Base-by-base conservation (phyloP, 202 grass and related monocot genomes). In the Eragrostis tef region DNA sequence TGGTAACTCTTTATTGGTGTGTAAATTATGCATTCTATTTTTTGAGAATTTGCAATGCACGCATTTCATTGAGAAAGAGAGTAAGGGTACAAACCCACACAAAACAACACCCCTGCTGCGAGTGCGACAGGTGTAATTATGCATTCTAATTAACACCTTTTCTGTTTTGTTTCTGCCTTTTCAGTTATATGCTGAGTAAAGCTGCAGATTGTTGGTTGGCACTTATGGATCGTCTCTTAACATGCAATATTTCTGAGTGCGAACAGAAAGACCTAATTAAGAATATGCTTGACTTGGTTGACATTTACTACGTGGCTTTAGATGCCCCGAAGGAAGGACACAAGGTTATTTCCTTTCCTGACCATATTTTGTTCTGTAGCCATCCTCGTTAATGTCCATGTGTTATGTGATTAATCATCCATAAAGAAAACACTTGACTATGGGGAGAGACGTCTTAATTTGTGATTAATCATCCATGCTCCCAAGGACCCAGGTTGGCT, bases 271-370 rank as follows among this genome's bases (percentile, higher is more conserved):
- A 3, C 5, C 10, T 93, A 63, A 64, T 59, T 45, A 3, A 9
- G 34, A 86, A 89, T 67, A 93, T 97, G 29, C 68, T 91, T 19
- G 20, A 70, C 19, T 86, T 97, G 42, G 80, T 90, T 61, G 86
- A 97, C 70, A 79, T 90, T 86, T 97, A 97, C 83, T 97, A 97
- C 83, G 76, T 85, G 51, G 94, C 91, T 36, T 42, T 93, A 64
- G 94, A 97, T 88, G 94, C 94, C 41, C 50, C 87, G 15, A 97
- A 93, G 84, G 59, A 29, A 34, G 89, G 94, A 69, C 42, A 67
- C 13, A 86, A 97, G 91, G 94, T 93, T 78, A 71, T 13, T 86
- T 81, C 22, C 22, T 20, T 68, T 71, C 61, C 67, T 31, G 34
- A 1, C 5, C 13, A 53, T 19, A 51, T 47, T 42, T 11, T 62